phyloP scores from a whole-genome alignment of 495 filamentous ascomycete genomes.

The Annulohypoxylon stygium region DNA sequence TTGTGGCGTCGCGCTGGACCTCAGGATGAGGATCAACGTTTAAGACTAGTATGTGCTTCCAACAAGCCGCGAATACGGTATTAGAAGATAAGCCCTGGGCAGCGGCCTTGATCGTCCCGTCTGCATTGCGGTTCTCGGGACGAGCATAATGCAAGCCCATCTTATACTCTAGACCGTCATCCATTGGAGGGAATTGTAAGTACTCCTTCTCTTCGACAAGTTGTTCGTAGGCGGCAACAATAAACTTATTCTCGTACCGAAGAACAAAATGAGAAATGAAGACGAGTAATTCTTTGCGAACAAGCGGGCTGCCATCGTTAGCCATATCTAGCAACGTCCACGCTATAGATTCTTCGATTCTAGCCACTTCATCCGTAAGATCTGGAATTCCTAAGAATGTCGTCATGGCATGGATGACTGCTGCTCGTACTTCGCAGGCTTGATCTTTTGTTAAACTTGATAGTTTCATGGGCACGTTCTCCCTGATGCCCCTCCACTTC shows the following conservation, averaged over 20 bases:
- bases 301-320: slow-evolving; percentile 90
- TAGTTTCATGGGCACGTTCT: slow-evolving; percentile 81
- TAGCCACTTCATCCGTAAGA: slow-evolving; percentile 88
- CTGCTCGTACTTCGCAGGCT: slow-evolving; percentile 93
- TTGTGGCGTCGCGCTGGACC: slow-evolving; percentile 83
- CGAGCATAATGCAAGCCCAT: slow-evolving; percentile 68
- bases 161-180: slow-evolving; percentile 68
- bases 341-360: slow-evolving; percentile 89
- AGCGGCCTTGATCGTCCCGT: slow-evolving; percentile 63
- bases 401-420: slow-evolving; percentile 91
- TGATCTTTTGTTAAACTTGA: slow-evolving; percentile 85
- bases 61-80: slow-evolving; percentile 89
- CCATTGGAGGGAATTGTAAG: slow-evolving; percentile 60
- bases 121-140: slow-evolving; percentile 61
- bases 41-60: slow-evolving; percentile 91
- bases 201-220: slow-evolving; percentile 85
- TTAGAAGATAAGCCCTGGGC: slow-evolving; percentile 78
- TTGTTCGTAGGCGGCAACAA: slow-evolving; percentile 93
- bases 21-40: slow-evolving; percentile 96
- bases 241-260: slow-evolving; percentile 90
- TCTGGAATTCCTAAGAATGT: slow-evolving; percentile 95
- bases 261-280: slow-evolving; percentile 94
- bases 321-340: slow-evolving; percentile 87
- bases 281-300: slow-evolving; percentile 90
- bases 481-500: slow-evolving; percentile 92